Conservation (phyloP, 2,329 filamentous ascomycete species). For the Drechslerella coelobrocha region DNA sequence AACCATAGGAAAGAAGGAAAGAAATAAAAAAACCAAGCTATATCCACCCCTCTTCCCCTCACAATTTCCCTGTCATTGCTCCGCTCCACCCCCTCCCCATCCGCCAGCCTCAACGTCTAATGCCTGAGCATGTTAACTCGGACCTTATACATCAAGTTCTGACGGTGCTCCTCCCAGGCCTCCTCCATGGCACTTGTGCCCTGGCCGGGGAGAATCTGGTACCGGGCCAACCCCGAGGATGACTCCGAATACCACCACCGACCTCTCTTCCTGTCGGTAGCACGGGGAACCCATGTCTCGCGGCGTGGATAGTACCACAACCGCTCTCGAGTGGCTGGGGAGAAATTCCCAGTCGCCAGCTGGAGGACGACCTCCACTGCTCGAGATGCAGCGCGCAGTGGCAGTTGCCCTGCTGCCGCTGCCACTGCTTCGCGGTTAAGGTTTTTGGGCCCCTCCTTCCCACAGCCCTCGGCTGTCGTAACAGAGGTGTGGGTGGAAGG, state of each 20-base stretch:
- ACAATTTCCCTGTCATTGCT: no score
- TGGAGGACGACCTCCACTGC: conserved; percentile 17
- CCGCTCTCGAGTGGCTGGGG: background rate
- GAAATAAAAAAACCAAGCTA: no score
- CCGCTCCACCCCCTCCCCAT: no score
- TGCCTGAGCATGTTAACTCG: no score
- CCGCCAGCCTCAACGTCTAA: no score
- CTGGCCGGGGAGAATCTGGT: conserved; percentile 1
- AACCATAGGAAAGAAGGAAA: no score
- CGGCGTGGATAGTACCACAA: background rate
- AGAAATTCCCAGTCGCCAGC: background rate
- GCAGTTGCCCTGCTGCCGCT: background rate
- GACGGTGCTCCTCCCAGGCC: background rate
- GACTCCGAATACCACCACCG: conserved; percentile 22
- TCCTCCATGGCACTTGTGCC: background rate
- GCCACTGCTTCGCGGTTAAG: background rate
- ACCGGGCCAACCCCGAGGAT: conserved; percentile 4
- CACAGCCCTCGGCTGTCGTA: no score
- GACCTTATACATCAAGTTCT: conserved; percentile 2
- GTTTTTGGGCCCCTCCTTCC: background rate
- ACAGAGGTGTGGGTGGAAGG: no score
- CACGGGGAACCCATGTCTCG: background rate
- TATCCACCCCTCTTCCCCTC: no score
- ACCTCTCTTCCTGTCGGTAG: background rate
- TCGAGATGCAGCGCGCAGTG: background rate